phyloP scores from a whole-genome alignment of 2,329 filamentous ascomycete species.

The Fusarium torulosum region DNA sequence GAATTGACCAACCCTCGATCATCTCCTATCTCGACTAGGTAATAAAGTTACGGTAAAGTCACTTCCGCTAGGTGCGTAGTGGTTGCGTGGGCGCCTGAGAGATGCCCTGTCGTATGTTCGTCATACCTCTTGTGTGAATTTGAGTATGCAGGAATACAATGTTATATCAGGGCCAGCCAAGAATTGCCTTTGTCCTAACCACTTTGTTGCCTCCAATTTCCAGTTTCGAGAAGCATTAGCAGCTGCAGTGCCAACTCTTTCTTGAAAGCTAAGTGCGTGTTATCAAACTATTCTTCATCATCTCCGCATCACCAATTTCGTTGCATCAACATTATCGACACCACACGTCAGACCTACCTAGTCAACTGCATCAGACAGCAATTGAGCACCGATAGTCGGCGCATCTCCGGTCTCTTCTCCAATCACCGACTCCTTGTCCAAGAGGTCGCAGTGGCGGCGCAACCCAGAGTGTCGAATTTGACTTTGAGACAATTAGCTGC shows the following conservation, averaged over 20 bases:
- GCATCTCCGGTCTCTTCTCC: not conserved
- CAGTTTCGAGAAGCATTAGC: not conserved
- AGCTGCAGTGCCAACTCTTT: not conserved
- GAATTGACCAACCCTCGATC: conserved; percentile 19
- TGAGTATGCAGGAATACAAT: conserved; percentile 13
- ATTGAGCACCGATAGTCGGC: not conserved
- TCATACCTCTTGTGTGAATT: conserved; percentile 32
- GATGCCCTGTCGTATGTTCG: conserved; percentile 29
- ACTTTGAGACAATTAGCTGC: conserved; percentile 1
- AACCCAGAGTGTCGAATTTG: conserved; percentile 12
- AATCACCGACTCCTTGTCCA: conserved; percentile 1
- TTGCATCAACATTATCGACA: not conserved
- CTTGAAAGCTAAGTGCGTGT: not conserved
- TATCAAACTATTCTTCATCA: conserved; percentile 8
- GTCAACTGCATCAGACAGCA: not conserved
- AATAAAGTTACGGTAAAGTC: conserved; percentile 12
- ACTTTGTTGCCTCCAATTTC: not conserved
- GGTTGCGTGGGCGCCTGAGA: conserved; percentile 33
- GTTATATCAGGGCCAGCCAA: conserved; percentile 5
- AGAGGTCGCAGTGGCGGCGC: conserved; percentile 11
- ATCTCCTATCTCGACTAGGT: conserved; percentile 19
- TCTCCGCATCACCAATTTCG: conserved; percentile 19
- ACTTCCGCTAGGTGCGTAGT: conserved; percentile 27
- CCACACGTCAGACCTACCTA: conserved; percentile 1
- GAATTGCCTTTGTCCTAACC: not conserved